A percentile compares a stretch with the other conserved stretches of the same genome.
Conservation (phyloP, 2,329 filamentous ascomycete species). For the Ophiostoma sp. region DNA sequence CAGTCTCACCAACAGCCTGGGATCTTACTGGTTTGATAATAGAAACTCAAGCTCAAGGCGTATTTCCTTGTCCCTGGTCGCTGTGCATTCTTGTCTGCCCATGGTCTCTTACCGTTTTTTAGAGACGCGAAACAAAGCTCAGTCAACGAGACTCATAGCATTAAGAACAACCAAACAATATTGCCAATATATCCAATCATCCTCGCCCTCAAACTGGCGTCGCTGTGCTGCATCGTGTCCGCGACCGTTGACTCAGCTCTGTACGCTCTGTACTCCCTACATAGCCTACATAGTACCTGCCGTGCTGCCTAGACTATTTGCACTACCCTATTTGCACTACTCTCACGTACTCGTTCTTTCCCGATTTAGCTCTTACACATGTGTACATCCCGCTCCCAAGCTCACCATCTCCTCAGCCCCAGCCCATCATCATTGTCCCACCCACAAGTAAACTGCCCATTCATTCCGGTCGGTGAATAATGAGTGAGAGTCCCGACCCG, state of each 20-base stretch:
- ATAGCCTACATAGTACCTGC: background rate
- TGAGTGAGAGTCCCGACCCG: background rate
- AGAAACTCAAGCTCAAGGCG: background rate
- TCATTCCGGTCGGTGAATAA: background rate
- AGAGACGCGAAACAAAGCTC: background rate
- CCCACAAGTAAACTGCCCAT: background rate
- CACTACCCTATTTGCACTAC: background rate
- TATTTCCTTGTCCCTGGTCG: background rate
- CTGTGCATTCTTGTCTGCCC: background rate
- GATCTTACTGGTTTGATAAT: background rate
- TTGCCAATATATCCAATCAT: background rate
- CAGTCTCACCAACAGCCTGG: background rate
- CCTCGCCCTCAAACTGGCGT: background rate
- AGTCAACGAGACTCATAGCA: no score
- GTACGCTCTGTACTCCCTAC: background rate
- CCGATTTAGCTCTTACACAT: constrained; percentile 15
- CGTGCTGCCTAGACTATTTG: background rate
- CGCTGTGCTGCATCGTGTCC: background rate
- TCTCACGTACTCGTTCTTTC: constrained; percentile 9
- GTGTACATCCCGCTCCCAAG: background rate
- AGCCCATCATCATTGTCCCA: constrained; percentile 5
- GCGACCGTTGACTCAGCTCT: background rate
- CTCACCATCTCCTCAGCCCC: constrained; percentile 4
- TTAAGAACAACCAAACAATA: no score
- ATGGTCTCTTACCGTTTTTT: background rate